Conservation (phyloP, 768 basidiomycete genomes). For the Suillus paluster region DNA sequence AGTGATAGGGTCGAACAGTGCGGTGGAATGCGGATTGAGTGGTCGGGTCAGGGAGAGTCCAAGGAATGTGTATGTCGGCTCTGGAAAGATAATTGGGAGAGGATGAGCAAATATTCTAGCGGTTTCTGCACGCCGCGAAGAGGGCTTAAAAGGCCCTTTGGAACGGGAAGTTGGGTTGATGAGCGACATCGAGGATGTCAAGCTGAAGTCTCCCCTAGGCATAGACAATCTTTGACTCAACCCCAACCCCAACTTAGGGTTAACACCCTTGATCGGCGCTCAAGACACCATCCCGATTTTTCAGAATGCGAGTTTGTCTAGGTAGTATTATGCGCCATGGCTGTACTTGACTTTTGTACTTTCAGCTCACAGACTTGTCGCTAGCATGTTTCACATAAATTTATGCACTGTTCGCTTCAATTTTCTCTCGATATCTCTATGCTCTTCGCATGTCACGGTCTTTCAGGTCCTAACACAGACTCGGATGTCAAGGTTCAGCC, state of each 20-base stretch:
- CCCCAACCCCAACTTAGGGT: not conserved
- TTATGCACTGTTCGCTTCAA: not conserved
- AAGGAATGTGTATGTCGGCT: conserved; percentile 55
- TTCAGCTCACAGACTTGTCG: not conserved
- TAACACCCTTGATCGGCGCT: too few relatives aligned
- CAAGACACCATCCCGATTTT: too few relatives aligned
- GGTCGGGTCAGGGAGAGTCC: conserved; percentile 63
- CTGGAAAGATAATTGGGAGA: conserved; percentile 61
- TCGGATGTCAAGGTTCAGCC: conserved; percentile 4
- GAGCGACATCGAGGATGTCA: conserved; percentile 47
- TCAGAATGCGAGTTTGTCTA: too few relatives aligned
- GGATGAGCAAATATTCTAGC: conserved; percentile 72
- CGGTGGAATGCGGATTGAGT: conserved; percentile 75
- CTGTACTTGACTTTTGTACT: too few relatives aligned
- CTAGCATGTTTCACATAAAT: not conserved
- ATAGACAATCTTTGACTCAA: too few relatives aligned
- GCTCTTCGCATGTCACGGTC: conserved; percentile 66
- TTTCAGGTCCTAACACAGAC: conserved; percentile 81
- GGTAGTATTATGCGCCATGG: too few relatives aligned
- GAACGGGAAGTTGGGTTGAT: conserved; percentile 45
- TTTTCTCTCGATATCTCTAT: conserved; percentile 35
- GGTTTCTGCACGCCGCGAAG: conserved; percentile 61
- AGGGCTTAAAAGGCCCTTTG: conserved; percentile 50
- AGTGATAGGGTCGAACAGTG: conserved; percentile 76
- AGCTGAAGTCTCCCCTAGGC: too few relatives aligned